Evolutionary conservation across 805 yeast species (phyloP).

Genomic region (Kazachstania africana): DNA sequence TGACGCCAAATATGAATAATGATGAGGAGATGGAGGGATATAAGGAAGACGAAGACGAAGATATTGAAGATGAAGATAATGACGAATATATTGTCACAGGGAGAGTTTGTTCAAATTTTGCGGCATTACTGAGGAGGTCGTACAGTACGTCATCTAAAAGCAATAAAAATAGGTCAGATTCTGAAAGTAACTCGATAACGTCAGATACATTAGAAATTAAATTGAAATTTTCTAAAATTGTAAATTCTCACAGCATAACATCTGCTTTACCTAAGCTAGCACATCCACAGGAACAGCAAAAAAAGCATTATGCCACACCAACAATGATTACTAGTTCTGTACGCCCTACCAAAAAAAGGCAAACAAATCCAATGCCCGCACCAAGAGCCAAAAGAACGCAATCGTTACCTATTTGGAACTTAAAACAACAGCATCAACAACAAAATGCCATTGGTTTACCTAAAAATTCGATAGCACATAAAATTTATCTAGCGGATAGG

Average conservation of each 20-base stretch:
- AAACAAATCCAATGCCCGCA: slow-evolving; percentile 34
- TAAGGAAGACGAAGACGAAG: slow-evolving; percentile 10
- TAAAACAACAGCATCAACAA: no score
- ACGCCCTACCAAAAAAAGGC: slow-evolving; percentile 12
- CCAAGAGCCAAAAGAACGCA: slow-evolving; percentile 36
- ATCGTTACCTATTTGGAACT: slow-evolving; percentile 31
- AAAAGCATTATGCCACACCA: background rate
- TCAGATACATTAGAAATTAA: slow-evolving; percentile 25
- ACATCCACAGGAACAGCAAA: no score
- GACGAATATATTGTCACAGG: slow-evolving; percentile 21
- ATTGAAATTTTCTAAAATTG: slow-evolving; percentile 21
- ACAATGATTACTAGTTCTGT: background rate
- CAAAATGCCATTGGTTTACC: slow-evolving; percentile 8
- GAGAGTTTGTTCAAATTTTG: slow-evolving; percentile 26
- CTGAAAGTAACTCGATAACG: slow-evolving; percentile 1
- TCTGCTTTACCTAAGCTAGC: background rate
- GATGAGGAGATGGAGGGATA: slow-evolving; percentile 13
- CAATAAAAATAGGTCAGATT: slow-evolving; percentile 4
- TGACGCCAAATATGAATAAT: background rate
- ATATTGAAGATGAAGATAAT: slow-evolving; percentile 13
- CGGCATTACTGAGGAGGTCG: slow-evolving; percentile 22
- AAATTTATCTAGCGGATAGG: slow-evolving; percentile 24
- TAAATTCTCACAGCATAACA: slow-evolving; percentile 2
- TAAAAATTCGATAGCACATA: slow-evolving; percentile 25
- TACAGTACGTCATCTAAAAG: slow-evolving; percentile 12